Evolutionary conservation across 371 early-diverging fungal genomes (phyloP).

Genomic region (Chytridium lagenaria): DNA sequence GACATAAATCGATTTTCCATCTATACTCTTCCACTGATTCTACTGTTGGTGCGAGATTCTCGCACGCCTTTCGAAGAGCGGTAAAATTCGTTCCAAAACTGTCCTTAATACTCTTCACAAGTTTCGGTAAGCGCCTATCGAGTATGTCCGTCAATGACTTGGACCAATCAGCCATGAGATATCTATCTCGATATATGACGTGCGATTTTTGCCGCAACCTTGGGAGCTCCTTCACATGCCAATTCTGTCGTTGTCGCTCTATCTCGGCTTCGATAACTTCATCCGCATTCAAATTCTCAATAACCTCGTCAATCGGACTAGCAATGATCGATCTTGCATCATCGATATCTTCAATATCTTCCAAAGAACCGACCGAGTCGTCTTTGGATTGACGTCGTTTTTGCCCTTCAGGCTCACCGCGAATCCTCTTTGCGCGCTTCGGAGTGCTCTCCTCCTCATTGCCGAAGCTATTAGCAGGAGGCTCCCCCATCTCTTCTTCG

Average conservation of each 20-base stretch:
- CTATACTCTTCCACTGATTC: constrained; percentile 23
- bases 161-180: constrained; percentile 15
- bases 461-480: too few species aligned
- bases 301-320: too few species aligned
- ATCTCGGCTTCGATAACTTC: not conserved
- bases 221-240: not conserved
- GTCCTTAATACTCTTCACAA: constrained; percentile 9
- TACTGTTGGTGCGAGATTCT: constrained; percentile 28
- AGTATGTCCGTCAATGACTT: not conserved
- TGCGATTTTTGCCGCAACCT: not conserved
- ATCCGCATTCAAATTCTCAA: too few species aligned
- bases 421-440: too few species aligned
- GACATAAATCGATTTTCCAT: constrained; percentile 23
- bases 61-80: constrained; percentile 20
- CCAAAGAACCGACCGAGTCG: too few species aligned
- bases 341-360: too few species aligned
- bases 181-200: not conserved
- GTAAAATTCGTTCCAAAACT: not conserved
- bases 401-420: too few species aligned
- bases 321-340: too few species aligned
- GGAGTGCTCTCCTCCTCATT: too few species aligned
- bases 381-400: too few species aligned
- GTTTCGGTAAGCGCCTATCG: constrained; percentile 15
- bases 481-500: not conserved
- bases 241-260: not conserved